A percentile compares a stretch with the other conserved stretches of the same genome.
Evolutionary conservation across 495 filamentous ascomycete genomes (phyloP).

Genomic region (Amorphotheca resinae): DNA sequence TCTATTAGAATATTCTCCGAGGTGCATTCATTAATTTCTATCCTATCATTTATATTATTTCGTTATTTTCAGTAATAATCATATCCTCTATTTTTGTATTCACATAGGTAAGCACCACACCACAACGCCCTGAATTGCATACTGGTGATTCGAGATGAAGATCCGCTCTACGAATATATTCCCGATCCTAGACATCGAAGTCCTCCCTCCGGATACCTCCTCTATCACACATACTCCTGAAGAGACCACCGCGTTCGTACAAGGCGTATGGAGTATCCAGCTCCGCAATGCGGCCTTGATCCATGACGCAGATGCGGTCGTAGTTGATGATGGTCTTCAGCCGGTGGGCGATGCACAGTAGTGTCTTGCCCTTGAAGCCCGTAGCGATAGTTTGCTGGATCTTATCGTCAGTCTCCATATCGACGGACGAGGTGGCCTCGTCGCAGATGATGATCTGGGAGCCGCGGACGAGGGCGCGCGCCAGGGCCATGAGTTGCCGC

Average conservation of each 20-base stretch:
- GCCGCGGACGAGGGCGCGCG: constrained; percentile 74
- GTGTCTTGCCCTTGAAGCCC: constrained; percentile 77
- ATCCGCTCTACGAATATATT: too few species aligned
- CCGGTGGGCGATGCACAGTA: constrained; percentile 92
- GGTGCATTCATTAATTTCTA: too few species aligned
- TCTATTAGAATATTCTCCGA: too few species aligned
- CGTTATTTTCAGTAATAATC: too few species aligned
- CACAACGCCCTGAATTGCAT: too few species aligned
- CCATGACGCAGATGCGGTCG: constrained; percentile 94
- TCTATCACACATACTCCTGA: constrained; percentile 83
- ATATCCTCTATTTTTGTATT: too few species aligned
- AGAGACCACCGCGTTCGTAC: constrained; percentile 59
- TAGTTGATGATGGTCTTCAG: constrained; percentile 87
- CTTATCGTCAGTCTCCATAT: constrained; percentile 93
- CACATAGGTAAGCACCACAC: too few species aligned
- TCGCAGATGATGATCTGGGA: constrained; percentile 92
- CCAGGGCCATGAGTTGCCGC: constrained; percentile 89
- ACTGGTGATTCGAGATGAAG: too few species aligned
- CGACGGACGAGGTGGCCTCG: constrained; percentile 84
- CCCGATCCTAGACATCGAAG: constrained; percentile 27
- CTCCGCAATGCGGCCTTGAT: constrained; percentile 73
- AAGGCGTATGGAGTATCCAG: constrained; percentile 62
- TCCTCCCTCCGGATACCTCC: constrained; percentile 75
- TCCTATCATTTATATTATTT: too few species aligned
- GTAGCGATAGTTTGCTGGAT: constrained; percentile 84